These are phyloP conservation scores for Populus hybrid DNA, from an alignment of 441 rosid species.

Conservation along the genomic window DNA sequence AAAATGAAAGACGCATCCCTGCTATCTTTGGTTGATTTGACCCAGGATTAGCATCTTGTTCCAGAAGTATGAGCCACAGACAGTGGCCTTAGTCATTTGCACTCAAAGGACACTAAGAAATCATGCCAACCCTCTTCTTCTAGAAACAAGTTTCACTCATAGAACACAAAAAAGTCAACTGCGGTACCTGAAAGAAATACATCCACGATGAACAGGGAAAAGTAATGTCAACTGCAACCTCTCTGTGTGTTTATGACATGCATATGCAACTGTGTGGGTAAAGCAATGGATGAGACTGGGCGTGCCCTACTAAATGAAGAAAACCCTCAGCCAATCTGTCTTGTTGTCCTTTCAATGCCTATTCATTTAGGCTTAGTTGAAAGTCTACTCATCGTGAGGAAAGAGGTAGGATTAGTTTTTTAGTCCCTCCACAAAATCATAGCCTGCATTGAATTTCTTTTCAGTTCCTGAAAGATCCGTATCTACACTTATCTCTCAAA, in stretches of 20 bases:
- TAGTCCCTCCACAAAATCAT: conserved; percentile 21
- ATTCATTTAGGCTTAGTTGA: conserved; percentile 21
- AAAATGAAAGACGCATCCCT: neutral
- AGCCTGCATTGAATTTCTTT: conserved; percentile 13
- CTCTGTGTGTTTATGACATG: neutral
- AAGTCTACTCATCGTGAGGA: conserved; percentile 31
- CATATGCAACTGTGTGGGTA: neutral
- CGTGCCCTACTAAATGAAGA: neutral
- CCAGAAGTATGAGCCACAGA: neutral
- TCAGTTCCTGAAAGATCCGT: conserved; percentile 1
- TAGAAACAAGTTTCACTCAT: neutral
- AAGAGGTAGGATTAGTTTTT: conserved; percentile 3
- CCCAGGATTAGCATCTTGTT: neutral
- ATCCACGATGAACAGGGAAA: neutral
- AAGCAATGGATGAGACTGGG: neutral
- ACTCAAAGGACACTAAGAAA: neutral
- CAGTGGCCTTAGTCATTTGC: neutral
- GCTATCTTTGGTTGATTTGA: neutral
- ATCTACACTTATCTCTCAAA: neutral
- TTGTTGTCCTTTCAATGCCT: neutral
- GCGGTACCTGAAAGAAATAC: neutral
- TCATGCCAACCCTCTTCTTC: neutral
- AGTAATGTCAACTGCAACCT: neutral
- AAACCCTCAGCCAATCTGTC: neutral
- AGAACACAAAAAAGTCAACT: neutral